Evolutionary conservation across 768 basidiomycete genomes (phyloP).

Genomic region (Harrya chromipes): DNA sequence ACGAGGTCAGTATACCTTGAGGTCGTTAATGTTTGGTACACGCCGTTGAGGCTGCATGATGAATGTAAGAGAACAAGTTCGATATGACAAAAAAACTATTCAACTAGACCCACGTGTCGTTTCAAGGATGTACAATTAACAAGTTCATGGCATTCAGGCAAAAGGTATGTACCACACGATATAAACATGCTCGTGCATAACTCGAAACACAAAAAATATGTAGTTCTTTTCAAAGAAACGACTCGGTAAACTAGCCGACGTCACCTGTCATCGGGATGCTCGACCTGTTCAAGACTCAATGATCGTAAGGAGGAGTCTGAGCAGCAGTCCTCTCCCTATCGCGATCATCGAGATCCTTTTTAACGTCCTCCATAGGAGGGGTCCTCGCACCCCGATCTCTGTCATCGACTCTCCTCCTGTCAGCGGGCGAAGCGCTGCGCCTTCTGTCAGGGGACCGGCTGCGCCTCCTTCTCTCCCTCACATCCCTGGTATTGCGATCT

Average conservation of each 20-base stretch:
- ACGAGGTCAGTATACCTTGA: constrained; percentile 22
- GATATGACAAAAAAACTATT: no score
- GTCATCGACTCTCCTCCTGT: constrained; percentile 42
- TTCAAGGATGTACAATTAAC: neutral
- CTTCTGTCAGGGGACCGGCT: constrained; percentile 49
- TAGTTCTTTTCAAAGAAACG: neutral
- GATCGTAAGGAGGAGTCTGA: constrained; percentile 60
- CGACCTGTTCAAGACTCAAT: constrained; percentile 28
- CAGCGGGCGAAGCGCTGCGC: constrained; percentile 42
- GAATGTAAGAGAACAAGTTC: constrained; percentile 1
- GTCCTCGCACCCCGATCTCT: constrained; percentile 50
- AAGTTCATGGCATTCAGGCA: constrained; percentile 14
- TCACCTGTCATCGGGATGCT: neutral
- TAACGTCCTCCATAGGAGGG: constrained; percentile 42
- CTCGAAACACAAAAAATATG: neutral
- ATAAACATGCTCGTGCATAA: constrained; percentile 4
- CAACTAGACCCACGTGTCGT: neutral
- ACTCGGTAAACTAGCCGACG: constrained; percentile 6
- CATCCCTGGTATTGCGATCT: constrained; percentile 36
- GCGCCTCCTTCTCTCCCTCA: constrained; percentile 46
- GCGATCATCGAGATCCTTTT: constrained; percentile 43
- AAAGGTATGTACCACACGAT: constrained; percentile 21
- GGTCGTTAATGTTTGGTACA: constrained; percentile 35
- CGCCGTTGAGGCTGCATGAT: constrained; percentile 24
- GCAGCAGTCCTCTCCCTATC: constrained; percentile 48